Evolutionary conservation across 2,329 filamentous ascomycete species (phyloP).

Genomic region (Dothideomycetes sp.): DNA sequence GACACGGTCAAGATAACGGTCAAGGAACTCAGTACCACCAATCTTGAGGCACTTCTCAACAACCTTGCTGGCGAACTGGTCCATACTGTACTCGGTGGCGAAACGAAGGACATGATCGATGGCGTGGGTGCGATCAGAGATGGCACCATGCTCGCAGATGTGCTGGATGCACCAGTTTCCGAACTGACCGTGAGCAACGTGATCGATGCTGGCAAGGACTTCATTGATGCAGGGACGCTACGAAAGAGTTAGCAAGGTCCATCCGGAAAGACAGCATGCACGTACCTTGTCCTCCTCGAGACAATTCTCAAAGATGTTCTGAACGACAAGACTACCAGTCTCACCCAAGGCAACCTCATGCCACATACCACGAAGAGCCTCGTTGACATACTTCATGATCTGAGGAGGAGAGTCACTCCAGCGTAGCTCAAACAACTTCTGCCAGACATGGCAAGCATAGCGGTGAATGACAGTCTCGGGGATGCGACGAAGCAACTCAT

Average conservation of each 20-base stretch:
- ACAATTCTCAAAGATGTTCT: slow-evolving; percentile 99
- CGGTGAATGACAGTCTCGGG: slow-evolving; percentile 97
- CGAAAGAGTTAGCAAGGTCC: slow-evolving; percentile 16
- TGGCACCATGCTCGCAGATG: slow-evolving; percentile 91
- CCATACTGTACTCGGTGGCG: slow-evolving; percentile 94
- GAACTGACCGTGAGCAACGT: slow-evolving; percentile 94
- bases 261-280: slow-evolving; percentile 10
- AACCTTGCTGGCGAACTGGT: slow-evolving; percentile 97
- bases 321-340: slow-evolving; percentile 93
- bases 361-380: slow-evolving; percentile 93
- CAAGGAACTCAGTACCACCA: slow-evolving; percentile 78
- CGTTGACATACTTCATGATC: slow-evolving; percentile 98
- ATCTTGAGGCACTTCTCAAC: slow-evolving; percentile 99
- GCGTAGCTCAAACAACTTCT: slow-evolving; percentile 95
- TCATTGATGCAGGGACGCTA: slow-evolving; percentile 96
- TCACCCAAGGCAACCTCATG: slow-evolving; percentile 95
- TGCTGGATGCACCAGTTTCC: slow-evolving; percentile 99
- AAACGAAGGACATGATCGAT: slow-evolving; percentile 92
- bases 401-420: slow-evolving; percentile 93
- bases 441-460: slow-evolving; percentile 98
- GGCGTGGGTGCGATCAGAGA: slow-evolving; percentile 82
- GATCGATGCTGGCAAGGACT: slow-evolving; percentile 87
- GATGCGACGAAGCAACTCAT: slow-evolving; percentile 87
- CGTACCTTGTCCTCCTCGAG: slow-evolving; percentile 93
- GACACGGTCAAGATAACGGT: slow-evolving; percentile 86